These are phyloP conservation scores for Phytophthora sojae DNA, from an alignment of 352 stramenopile species.

Conservation along the genomic window DNA sequence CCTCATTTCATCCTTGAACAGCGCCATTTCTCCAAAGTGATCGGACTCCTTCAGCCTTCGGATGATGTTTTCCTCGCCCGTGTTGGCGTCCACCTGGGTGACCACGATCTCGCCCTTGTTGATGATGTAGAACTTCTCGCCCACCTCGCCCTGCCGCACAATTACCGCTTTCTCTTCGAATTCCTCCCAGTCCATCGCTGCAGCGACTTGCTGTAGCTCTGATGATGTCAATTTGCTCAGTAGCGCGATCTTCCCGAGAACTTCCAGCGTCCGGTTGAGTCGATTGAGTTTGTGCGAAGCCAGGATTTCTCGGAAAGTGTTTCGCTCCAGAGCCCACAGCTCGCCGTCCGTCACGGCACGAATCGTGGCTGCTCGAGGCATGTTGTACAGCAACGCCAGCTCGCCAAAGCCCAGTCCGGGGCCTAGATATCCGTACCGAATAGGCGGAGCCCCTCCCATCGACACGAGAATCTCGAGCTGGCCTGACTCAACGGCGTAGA, in stretches of 20 bases:
- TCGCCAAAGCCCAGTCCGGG: conserved; percentile 94
- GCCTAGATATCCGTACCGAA: conserved; percentile 74
- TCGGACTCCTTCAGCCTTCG: conserved; percentile 76
- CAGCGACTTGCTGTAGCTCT: conserved; percentile 74
- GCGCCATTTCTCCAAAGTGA: conserved; percentile 95
- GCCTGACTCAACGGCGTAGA: conserved; percentile 72
- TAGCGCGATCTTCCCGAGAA: conserved; percentile 65
- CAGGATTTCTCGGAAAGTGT: conserved; percentile 78
- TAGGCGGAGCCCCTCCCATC: conserved; percentile 54
- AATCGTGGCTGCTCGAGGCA: conserved; percentile 95
- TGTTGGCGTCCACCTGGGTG: conserved; percentile 57
- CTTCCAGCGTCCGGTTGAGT: conserved; percentile 63
- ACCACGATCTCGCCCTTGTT: conserved; percentile 79
- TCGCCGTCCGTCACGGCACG: conserved; percentile 63
- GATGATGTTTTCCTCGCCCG: conserved; percentile 56
- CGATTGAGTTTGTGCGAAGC: conserved; percentile 77
- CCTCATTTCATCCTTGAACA: conserved; percentile 93
- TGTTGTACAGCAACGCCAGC: conserved; percentile 97
- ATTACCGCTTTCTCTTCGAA: conserved; percentile 62
- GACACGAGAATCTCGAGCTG: conserved; percentile 80
- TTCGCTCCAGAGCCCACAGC: conserved; percentile 78
- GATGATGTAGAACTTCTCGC: conserved; percentile 85
- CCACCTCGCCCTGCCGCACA: conserved; percentile 77
- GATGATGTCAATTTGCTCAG: conserved; percentile 72
- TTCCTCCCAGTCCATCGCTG: conserved; percentile 87